A percentile compares a stretch with the other conserved stretches of the same genome.
phyloP scores from a whole-genome alignment of 2,329 filamentous ascomycete species.

The Parafenestella ontariensis region DNA sequence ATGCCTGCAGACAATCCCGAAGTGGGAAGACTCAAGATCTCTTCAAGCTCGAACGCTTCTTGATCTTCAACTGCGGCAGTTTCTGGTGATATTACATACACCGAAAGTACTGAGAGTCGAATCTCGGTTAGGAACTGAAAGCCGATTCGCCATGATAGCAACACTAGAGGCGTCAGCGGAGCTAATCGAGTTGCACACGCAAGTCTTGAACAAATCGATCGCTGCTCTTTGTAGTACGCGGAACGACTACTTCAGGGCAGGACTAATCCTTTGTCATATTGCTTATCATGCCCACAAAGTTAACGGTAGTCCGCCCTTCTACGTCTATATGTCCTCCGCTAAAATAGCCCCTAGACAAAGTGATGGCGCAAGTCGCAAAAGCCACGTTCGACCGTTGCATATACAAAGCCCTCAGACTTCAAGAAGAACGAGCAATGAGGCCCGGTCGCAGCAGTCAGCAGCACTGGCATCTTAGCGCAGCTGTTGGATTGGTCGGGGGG shows the following conservation, averaged over 20 bases:
- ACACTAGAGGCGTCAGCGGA: conserved; percentile 15
- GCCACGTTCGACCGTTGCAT: conserved; percentile 12
- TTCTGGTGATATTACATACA: conserved; percentile 30
- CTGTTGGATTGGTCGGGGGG: conserved; percentile 38
- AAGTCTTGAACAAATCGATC: conserved; percentile 15
- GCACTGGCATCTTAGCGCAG: conserved; percentile 46
- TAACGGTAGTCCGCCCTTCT: conserved; percentile 3
- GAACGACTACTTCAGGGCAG: conserved; percentile 28
- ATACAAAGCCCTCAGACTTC: conserved; percentile 37
- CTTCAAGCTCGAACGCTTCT: conserved; percentile 25
- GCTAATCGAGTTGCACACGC: conserved; percentile 20
- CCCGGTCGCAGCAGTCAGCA: conserved; percentile 47
- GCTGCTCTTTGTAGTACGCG: conserved; percentile 23
- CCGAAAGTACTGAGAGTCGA: conserved; percentile 7
- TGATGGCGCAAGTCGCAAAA: conserved; percentile 16
- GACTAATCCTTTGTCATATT: conserved; percentile 26
- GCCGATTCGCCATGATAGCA: conserved; percentile 15
- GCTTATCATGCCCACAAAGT: conserved; percentile 19
- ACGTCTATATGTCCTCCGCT: conserved; percentile 9
- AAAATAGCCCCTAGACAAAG: conserved; percentile 7
- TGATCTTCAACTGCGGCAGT: conserved; percentile 37
- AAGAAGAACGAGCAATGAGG: conserved; percentile 42
- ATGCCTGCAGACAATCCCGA: conserved; percentile 8
- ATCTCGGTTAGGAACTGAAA: background rate
- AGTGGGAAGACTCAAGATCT: conserved; percentile 15